These are phyloP conservation scores for Mortierella sp. DNA, from an alignment of 371 early-diverging fungal species.

Conservation along the genomic window DNA sequence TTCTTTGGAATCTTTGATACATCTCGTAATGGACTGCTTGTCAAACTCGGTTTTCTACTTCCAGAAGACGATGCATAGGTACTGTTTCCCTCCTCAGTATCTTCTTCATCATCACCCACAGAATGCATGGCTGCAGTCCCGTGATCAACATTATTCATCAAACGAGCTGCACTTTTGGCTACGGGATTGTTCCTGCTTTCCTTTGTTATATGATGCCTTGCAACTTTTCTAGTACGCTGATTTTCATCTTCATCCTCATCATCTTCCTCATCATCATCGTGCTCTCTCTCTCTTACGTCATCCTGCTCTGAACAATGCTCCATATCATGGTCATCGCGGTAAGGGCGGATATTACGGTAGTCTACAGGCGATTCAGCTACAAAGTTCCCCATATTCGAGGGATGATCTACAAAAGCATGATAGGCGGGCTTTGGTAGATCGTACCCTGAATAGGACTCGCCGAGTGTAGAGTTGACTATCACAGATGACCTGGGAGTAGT, in stretches of 20 bases:
- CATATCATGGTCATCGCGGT: conserved; percentile 43
- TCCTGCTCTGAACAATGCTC: conserved; percentile 51
- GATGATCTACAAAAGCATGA: neutral
- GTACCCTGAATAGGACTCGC: conserved; percentile 1
- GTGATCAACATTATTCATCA: neutral
- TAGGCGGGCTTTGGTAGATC: conserved; percentile 9
- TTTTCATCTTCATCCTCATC: conserved; percentile 37
- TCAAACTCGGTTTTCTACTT: conserved; percentile 28
- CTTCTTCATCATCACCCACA: conserved; percentile 14
- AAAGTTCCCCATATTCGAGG: neutral
- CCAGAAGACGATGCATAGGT: conserved; percentile 17
- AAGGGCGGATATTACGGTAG: conserved; percentile 4
- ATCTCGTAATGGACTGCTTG: conserved; percentile 26
- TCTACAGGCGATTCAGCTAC: conserved; percentile 27
- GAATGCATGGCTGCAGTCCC: too few relatives aligned
- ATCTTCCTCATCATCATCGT: conserved; percentile 34
- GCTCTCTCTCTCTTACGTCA: conserved; percentile 31
- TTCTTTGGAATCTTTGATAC: conserved; percentile 12
- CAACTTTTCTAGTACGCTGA: conserved; percentile 3
- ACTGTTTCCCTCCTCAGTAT: conserved; percentile 9
- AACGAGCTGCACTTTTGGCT: neutral
- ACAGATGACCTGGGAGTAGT: conserved; percentile 32
- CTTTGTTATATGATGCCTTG: neutral
- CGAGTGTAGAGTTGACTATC: conserved; percentile 5
- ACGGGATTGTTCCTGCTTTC: neutral